phyloP scores from a whole-genome alignment of 179 eudicot genomes.

The Drosera spatulata region DNA sequence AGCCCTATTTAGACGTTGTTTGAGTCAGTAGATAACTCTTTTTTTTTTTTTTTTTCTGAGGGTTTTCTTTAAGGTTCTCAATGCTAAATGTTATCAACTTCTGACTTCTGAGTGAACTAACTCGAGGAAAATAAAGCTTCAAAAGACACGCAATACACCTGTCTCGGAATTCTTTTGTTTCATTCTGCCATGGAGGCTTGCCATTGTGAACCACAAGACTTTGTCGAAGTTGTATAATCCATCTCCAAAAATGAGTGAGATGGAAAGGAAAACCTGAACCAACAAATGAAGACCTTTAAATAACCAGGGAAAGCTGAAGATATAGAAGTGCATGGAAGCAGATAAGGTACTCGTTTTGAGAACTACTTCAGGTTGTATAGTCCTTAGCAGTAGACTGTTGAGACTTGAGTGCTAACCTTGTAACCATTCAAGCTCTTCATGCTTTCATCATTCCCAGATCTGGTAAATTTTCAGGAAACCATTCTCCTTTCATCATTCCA shows the following conservation, averaged over 20 bases:
- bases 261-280: constrained; percentile 60
- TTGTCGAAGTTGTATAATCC: constrained; percentile 71
- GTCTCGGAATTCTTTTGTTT: constrained; percentile 16
- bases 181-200: constrained; percentile 29
- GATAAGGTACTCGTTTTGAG: too few species aligned
- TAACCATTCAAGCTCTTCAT: constrained; percentile 83
- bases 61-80: too few species aligned
- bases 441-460: constrained; percentile 48
- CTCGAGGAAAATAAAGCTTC: not conserved
- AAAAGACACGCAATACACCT: constrained; percentile 13
- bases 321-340: too few species aligned
- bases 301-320: too few species aligned
- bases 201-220: constrained; percentile 28
- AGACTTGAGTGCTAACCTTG: constrained; percentile 34
- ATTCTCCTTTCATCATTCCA: constrained; percentile 41
- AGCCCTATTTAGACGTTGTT: too few species aligned
- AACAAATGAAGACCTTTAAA: not conserved
- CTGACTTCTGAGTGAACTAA: not conserved
- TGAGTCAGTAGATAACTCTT: too few species aligned
- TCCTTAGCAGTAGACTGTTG: too few species aligned
- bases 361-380: too few species aligned
- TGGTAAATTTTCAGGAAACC: constrained; percentile 56
- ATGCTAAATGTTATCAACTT: too few species aligned
- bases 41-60: not conserved
- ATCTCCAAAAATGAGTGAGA: constrained; percentile 72